These are phyloP conservation scores for Sicyos edulis DNA, from an alignment of 306 rosid species.

Conservation along the genomic window DNA sequence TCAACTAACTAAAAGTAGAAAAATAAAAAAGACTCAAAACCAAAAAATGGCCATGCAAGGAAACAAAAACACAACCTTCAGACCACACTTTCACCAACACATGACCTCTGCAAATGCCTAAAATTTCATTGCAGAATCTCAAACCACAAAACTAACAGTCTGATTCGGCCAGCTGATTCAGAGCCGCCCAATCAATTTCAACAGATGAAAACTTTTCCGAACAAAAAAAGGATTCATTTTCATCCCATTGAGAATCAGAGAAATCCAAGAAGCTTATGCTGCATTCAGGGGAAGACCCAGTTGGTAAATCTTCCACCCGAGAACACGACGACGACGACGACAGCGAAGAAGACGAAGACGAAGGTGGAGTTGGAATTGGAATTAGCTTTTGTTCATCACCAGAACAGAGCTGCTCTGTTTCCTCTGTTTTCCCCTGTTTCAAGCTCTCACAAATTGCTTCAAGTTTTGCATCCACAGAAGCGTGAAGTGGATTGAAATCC, in stretches of 20 bases:
- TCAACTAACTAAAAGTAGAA: too few species aligned
- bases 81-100: conserved; percentile 5
- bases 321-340: conserved; percentile 27
- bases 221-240: conserved; percentile 30
- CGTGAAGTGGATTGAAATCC: conserved; percentile 62
- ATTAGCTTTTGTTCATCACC: conserved; percentile 31
- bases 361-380: conserved; percentile 10
- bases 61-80: conserved; percentile 16
- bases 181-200: conserved; percentile 87
- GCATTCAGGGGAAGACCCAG: conserved; percentile 57
- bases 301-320: conserved; percentile 34
- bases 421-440: conserved; percentile 37
- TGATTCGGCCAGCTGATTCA: background rate
- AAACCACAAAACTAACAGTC: conserved; percentile 13
- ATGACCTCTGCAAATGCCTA: conserved; percentile 56
- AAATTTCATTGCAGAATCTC: conserved; percentile 61
- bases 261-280: conserved; percentile 48
- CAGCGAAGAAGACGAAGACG: background rate
- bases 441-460: conserved; percentile 65
- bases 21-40: too few species aligned
- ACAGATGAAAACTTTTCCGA: conserved; percentile 77
- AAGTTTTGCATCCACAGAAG: conserved; percentile 76
- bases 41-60: conserved; percentile 14
- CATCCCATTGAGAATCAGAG: conserved; percentile 44
- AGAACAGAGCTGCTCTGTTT: conserved; percentile 23